Conservation (phyloP, 1,139 yeast species). For the Lodderomyces margitis region DNA sequence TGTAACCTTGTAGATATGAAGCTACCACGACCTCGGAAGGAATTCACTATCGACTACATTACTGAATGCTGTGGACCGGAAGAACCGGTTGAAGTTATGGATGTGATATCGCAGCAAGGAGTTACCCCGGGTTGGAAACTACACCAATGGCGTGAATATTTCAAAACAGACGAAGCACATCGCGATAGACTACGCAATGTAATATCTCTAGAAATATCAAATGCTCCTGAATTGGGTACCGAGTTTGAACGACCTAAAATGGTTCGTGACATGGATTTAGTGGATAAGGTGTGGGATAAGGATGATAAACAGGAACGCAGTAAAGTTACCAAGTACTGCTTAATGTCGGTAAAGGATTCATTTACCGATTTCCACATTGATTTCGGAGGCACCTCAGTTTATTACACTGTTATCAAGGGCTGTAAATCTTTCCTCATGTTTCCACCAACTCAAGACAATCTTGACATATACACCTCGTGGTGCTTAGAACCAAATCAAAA, state of each 20-base stretch:
- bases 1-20: constrained; percentile 33
- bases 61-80: constrained; percentile 63
- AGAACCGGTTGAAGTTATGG: constrained; percentile 78
- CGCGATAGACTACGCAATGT: constrained; percentile 77
- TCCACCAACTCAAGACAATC: constrained; percentile 70
- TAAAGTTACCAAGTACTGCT: constrained; percentile 76
- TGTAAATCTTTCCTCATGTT: constrained; percentile 69
- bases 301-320: constrained; percentile 43
- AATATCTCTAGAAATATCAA: constrained; percentile 74
- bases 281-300: constrained; percentile 61
- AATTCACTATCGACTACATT: constrained; percentile 55
- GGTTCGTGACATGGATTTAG: constrained; percentile 69
- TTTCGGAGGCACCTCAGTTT: constrained; percentile 91
- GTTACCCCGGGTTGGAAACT: constrained; percentile 65
- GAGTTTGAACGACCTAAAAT: constrained; percentile 59
- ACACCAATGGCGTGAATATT: constrained; percentile 75
- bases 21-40: constrained; percentile 30
- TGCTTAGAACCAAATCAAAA: constrained; percentile 64
- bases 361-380: constrained; percentile 91
- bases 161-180: constrained; percentile 38
- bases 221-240: constrained; percentile 48
- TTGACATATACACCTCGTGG: constrained; percentile 68
- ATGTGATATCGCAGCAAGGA: constrained; percentile 77
- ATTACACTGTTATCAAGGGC: constrained; percentile 78
- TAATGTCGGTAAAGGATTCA: constrained; percentile 80